These are phyloP conservation scores for Yamadazyma trypodendri DNA, from an alignment of 1,139 yeast genomes.

Conservation along the genomic window DNA sequence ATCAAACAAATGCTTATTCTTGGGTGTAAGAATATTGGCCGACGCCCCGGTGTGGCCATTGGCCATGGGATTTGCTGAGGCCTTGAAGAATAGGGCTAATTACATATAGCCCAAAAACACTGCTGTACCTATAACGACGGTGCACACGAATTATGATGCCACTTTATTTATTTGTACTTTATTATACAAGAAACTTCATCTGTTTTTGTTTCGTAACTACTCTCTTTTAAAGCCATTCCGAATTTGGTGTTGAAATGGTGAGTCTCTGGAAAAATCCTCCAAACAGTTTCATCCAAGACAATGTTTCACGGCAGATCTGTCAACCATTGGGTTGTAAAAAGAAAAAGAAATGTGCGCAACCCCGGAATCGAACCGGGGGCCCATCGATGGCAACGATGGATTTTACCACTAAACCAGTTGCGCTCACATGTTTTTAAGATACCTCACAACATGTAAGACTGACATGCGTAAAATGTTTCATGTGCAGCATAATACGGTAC, in stretches of 20 bases:
- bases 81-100: conserved; percentile 65
- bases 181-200: too few relatives aligned
- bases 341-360: conserved; percentile 3
- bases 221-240: too few relatives aligned
- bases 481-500: too few relatives aligned
- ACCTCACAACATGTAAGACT: too few relatives aligned
- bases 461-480: too few relatives aligned
- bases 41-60: conserved; percentile 86
- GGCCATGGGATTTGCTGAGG: conserved; percentile 73
- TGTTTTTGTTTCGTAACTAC: too few relatives aligned
- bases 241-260: too few relatives aligned
- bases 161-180: not conserved
- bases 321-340: too few relatives aligned
- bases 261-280: too few relatives aligned
- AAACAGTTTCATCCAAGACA: too few relatives aligned
- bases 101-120: conserved; percentile 8
- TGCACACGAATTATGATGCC: too few relatives aligned
- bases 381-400: conserved; percentile 7
- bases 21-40: conserved; percentile 71
- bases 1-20: conserved; percentile 55
- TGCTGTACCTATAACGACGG: not conserved
- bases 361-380: conserved; percentile 9
- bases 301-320: too few relatives aligned
- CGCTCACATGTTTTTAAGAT: conserved; percentile 1
- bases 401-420: conserved; percentile 7